These are phyloP conservation scores for Rhodotorula sp. DNA, from an alignment of 1,284 basidiomycete species.

Conservation along the genomic window DNA sequence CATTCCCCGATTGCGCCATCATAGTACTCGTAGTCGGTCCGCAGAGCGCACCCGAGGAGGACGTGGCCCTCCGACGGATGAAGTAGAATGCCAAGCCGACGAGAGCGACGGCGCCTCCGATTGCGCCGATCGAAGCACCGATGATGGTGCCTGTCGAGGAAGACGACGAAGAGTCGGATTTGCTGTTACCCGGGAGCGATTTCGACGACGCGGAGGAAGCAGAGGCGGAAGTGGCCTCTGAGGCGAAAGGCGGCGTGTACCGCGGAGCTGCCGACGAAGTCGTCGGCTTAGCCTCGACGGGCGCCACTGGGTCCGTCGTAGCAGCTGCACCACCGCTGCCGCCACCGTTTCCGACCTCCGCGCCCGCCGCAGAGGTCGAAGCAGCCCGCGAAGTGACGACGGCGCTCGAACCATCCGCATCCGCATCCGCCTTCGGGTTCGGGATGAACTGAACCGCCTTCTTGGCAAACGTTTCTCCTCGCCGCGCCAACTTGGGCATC, in stretches of 20 bases:
- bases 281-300: neutral
- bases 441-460: constrained; percentile 13
- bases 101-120: constrained; percentile 40
- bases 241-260: neutral
- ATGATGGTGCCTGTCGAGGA: constrained; percentile 34
- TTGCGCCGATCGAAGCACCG: constrained; percentile 43
- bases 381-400: neutral
- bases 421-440: constrained; percentile 25
- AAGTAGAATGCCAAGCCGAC: constrained; percentile 29
- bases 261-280: neutral
- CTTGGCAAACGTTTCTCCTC: constrained; percentile 1
- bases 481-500: constrained; percentile 9
- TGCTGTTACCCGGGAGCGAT: neutral
- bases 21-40: neutral
- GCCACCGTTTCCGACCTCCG: neutral
- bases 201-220: constrained; percentile 4
- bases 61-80: constrained; percentile 25
- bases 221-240: neutral
- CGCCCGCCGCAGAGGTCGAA: neutral
- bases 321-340: neutral
- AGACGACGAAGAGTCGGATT: constrained; percentile 1
- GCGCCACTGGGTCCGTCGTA: neutral
- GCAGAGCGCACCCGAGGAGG: neutral
- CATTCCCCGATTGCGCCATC: neutral
- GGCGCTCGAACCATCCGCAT: neutral